These are phyloP conservation scores for Pharnaceum exiguum DNA, from an alignment of 148 eudicot species.

Conservation along the genomic window DNA sequence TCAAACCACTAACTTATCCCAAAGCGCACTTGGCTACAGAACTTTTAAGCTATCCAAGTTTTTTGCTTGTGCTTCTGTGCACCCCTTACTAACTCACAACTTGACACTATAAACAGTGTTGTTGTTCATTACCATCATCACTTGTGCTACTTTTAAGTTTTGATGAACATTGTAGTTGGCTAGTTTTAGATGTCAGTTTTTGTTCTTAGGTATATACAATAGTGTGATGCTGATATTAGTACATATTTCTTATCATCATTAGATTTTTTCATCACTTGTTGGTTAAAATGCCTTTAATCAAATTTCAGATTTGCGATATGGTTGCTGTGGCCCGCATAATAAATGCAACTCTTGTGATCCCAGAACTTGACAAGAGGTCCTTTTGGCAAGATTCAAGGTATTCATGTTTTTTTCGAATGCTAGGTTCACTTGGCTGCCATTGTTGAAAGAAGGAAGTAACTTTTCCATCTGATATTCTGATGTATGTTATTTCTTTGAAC, in stretches of 20 bases:
- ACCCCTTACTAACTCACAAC: too few relatives aligned
- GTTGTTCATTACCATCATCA: neutral
- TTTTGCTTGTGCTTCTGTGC: too few relatives aligned
- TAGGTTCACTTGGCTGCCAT: neutral
- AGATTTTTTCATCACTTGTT: neutral
- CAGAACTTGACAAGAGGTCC: slow-evolving; percentile 97
- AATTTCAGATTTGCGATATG: slow-evolving; percentile 95
- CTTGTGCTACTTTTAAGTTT: neutral
- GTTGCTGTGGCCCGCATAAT: slow-evolving; percentile 92
- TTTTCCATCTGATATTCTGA: neutral
- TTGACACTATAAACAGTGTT: too few relatives aligned
- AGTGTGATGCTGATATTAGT: neutral
- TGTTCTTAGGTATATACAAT: neutral
- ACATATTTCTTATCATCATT: neutral
- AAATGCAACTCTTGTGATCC: slow-evolving; percentile 92
- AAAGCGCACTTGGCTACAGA: too few relatives aligned
- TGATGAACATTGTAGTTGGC: neutral
- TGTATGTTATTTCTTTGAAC: neutral
- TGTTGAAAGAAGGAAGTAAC: neutral
- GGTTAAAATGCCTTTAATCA: neutral
- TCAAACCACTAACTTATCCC: too few relatives aligned
- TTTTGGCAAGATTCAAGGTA: slow-evolving; percentile 97
- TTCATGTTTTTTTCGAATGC: neutral
- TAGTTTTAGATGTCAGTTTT: neutral
- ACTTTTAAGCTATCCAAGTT: too few relatives aligned